These are phyloP conservation scores for Mucor racemosus DNA, from an alignment of 371 early-diverging fungal genomes.

Conservation along the genomic window DNA sequence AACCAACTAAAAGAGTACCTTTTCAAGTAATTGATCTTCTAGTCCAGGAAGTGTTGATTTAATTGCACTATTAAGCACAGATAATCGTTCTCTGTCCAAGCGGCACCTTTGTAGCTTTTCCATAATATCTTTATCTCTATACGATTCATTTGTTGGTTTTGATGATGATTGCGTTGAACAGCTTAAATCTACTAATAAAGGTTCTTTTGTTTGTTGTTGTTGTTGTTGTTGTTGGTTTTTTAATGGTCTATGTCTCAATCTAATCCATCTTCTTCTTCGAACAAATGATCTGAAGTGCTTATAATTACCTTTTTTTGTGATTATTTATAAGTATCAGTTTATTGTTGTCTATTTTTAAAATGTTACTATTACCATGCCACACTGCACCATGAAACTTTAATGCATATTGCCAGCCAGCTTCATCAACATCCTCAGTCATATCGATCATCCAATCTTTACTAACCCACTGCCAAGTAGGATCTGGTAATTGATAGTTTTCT, in stretches of 20 bases:
- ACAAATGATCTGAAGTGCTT: slow-evolving; percentile 67
- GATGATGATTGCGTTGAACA: neutral
- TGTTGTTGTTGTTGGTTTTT: neutral
- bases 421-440: slow-evolving; percentile 73
- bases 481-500: slow-evolving; percentile 57
- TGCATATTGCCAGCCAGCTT: slow-evolving; percentile 62
- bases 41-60: slow-evolving; percentile 15
- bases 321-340: neutral
- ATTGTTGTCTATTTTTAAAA: neutral
- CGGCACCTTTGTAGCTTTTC: slow-evolving; percentile 28
- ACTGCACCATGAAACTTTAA: slow-evolving; percentile 50
- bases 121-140: slow-evolving; percentile 9
- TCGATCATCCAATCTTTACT: slow-evolving; percentile 69
- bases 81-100: slow-evolving; percentile 46
- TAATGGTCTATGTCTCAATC: slow-evolving; percentile 47
- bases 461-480: slow-evolving; percentile 72
- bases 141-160: neutral
- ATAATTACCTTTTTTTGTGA: slow-evolving; percentile 40
- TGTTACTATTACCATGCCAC: slow-evolving; percentile 48
- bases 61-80: slow-evolving; percentile 21
- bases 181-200: neutral
- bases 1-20: slow-evolving; percentile 3
- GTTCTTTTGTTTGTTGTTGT: neutral
- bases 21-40: slow-evolving; percentile 18
- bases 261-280: slow-evolving; percentile 66